Evolutionary conservation across 176 grass and related monocot genomes (phyloP).

Genomic region (Otatea glauca): DNA sequence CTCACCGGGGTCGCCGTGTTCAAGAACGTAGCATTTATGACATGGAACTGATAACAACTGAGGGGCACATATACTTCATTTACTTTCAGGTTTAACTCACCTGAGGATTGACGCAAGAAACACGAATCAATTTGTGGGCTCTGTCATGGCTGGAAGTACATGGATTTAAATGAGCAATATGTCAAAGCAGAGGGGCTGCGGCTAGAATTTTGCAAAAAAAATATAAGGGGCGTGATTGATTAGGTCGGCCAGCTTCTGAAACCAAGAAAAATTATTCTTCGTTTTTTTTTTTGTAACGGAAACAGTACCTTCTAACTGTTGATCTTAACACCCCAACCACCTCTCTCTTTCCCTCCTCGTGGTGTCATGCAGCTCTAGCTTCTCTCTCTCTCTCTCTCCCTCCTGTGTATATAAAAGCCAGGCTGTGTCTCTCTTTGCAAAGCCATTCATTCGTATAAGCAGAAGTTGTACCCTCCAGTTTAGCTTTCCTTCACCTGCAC

Average conservation of each 20-base stretch:
- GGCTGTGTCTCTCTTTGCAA: slow-evolving; percentile 48
- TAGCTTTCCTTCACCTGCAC: slow-evolving; percentile 13
- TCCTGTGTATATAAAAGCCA: slow-evolving; percentile 19
- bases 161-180: not conserved
- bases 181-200: slow-evolving; percentile 8
- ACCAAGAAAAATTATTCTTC: slow-evolving; percentile 31
- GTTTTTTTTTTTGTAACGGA: slow-evolving; percentile 40
- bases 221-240: slow-evolving; percentile 11
- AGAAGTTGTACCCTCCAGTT: slow-evolving; percentile 33
- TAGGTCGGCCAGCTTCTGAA: slow-evolving; percentile 31
- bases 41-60: not conserved
- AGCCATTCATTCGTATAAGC: slow-evolving; percentile 43
- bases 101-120: not conserved
- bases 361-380: slow-evolving; percentile 36
- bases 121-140: not conserved
- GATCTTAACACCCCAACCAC: slow-evolving; percentile 58
- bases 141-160: not conserved
- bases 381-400: not conserved
- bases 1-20: too few species aligned
- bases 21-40: not conserved
- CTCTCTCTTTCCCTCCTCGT: slow-evolving; percentile 17
- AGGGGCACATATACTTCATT: not conserved
- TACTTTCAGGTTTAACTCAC: not conserved
- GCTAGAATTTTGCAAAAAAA: not conserved
- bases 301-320: slow-evolving; percentile 48